Evolutionary conservation across 192 early-diverging fungal species (phyloP), one percentile per base, ranked within the genome.

Genomic region (Mortierella alpina): DNA sequence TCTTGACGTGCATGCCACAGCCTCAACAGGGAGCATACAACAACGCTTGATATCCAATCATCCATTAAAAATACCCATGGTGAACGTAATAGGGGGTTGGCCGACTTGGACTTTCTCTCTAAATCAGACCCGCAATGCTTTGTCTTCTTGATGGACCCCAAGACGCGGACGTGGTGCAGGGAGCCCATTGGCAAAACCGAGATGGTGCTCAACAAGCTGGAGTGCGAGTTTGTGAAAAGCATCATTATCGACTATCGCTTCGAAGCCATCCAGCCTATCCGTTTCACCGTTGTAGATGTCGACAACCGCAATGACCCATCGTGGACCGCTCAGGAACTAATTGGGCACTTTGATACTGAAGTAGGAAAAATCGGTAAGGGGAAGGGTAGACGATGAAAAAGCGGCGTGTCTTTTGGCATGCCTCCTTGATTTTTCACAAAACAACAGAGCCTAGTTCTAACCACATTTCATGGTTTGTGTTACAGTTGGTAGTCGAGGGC

Each of bases 181-280:
- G 60, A 73, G 18, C 70, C 76, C 7, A 59, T 71, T 13, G 67
- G 63, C 17, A 73, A 82, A 52, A 89, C 88, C 15, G 88, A 89
- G 66, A 68, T 86, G 50, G 53, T 89, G 10, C 71, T 83, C 41
- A 83, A 89, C 59, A 78, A 85, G 42, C 71, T 87, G 17, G 83
- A 87, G n/a, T 87, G 87, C 48, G 77, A 88, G 20, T 89, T 89
- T 72, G 72, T 88, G 9, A 86, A 57, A 49, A 70, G 77, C 52
- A 74, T 89, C 17, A 18, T 75, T 9, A 66, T 89, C 22, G 84
- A 89, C 52, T 89, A 84, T 61, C 76, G 68, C 13, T 89, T 89
- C 72, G 88, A 89, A 70, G 73, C 84, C 46, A 70, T 86, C 15
- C 75, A 85, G 40, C 75, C 49, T 8, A 64, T 78, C 46, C 76